Evolutionary conservation across 2,329 filamentous ascomycete genomes (phyloP).

Genomic region (Phoma sp.): DNA sequence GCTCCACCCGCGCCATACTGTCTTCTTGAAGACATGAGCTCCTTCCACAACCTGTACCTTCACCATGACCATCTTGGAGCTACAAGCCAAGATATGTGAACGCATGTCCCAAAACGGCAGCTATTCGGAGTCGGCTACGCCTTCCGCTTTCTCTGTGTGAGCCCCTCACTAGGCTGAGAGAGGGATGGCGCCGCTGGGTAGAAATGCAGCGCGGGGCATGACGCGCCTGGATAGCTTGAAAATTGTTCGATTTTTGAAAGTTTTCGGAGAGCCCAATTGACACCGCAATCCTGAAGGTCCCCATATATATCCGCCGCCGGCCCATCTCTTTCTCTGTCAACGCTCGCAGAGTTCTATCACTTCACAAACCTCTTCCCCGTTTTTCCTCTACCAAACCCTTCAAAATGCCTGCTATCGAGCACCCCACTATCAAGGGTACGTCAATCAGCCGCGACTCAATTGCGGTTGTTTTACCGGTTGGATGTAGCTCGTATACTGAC

Average conservation of each 20-base stretch:
- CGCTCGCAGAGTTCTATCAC: slow-evolving; percentile 8
- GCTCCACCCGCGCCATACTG: background rate
- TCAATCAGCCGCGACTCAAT: background rate
- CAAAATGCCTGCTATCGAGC: slow-evolving; percentile 72
- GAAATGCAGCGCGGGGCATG: slow-evolving; percentile 27
- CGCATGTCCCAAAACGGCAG: slow-evolving; percentile 4
- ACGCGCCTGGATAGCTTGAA: slow-evolving; percentile 28
- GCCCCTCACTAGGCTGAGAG: background rate
- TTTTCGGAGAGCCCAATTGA: slow-evolving; percentile 30
- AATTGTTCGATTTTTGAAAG: slow-evolving; percentile 25
- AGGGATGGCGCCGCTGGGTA: background rate
- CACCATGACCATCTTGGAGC: background rate
- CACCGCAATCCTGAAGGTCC: slow-evolving; percentile 31
- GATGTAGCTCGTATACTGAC: slow-evolving; percentile 9
- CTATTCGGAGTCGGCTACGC: slow-evolving; percentile 21
- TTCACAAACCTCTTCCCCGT: slow-evolving; percentile 3
- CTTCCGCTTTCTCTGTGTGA: slow-evolving; percentile 2
- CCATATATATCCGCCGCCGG: slow-evolving; percentile 30
- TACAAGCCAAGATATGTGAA: background rate
- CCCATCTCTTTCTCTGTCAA: slow-evolving; percentile 17
- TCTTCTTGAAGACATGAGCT: too few relatives aligned
- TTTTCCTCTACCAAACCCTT: slow-evolving; percentile 7
- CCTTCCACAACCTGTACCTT: background rate
- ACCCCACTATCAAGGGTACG: slow-evolving; percentile 78
- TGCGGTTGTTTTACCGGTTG: background rate